These are phyloP conservation scores for Suillus luteus DNA, from an alignment of 768 basidiomycete species.

Conservation along the genomic window DNA sequence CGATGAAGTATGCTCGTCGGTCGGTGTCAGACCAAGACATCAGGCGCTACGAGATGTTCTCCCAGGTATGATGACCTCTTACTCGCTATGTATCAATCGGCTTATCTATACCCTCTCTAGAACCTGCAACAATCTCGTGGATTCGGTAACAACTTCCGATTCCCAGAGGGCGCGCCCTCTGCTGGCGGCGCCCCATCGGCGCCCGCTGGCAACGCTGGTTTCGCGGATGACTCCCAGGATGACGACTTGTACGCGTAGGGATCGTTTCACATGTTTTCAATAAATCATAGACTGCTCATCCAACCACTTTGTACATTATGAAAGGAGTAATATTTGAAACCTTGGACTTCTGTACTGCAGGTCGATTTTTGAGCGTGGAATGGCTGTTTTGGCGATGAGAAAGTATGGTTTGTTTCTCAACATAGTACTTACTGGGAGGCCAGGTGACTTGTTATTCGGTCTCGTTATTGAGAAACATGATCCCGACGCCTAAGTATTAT, in stretches of 20 bases:
- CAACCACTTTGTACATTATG: constrained; percentile 10
- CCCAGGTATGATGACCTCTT: constrained; percentile 61
- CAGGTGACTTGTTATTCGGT: background rate
- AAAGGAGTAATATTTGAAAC: constrained; percentile 5
- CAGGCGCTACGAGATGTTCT: constrained; percentile 97
- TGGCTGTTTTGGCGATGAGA: constrained; percentile 6
- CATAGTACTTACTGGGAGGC: constrained; percentile 18
- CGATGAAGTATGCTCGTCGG: constrained; percentile 96
- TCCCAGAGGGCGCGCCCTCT: constrained; percentile 74
- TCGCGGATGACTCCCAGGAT: constrained; percentile 83
- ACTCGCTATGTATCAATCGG: constrained; percentile 9
- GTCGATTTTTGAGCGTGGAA: constrained; percentile 8
- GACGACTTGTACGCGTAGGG: constrained; percentile 87
- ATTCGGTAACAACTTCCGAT: constrained; percentile 96
- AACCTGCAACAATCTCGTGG: constrained; percentile 90
- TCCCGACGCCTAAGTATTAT: constrained; percentile 21
- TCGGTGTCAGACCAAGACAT: constrained; percentile 97
- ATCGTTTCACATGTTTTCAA: background rate
- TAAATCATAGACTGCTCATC: constrained; percentile 2
- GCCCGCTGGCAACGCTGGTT: constrained; percentile 69
- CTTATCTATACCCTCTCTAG: constrained; percentile 38
- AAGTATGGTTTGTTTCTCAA: constrained; percentile 4
- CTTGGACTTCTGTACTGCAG: background rate
- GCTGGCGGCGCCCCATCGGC: constrained; percentile 38
- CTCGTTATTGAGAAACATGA: background rate